Conservation (phyloP, 768 basidiomycete species). For the Tylopilus plumbeoviolaceoides region DNA sequence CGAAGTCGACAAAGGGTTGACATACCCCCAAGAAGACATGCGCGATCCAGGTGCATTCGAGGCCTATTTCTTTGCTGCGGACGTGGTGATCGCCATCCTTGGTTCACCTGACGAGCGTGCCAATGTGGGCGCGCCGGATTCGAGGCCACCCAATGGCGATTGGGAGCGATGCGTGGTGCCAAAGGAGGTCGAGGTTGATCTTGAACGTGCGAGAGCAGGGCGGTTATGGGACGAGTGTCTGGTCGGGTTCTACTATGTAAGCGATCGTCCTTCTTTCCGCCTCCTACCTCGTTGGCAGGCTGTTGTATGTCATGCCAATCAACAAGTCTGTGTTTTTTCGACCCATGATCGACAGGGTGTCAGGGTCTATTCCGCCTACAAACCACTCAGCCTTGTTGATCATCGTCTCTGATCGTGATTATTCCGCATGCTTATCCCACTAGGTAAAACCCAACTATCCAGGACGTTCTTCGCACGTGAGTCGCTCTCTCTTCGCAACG, state of each 20-base stretch:
- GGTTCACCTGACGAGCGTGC: background rate
- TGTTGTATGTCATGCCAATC: background rate
- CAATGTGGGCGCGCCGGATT: too few species aligned
- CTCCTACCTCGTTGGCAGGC: background rate
- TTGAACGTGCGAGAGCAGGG: conserved; percentile 45
- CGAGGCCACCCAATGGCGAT: background rate
- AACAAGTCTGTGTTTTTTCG: background rate
- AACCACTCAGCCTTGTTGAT: background rate
- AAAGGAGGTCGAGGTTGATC: conserved; percentile 20
- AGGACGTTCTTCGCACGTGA: conserved; percentile 82
- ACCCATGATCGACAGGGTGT: background rate
- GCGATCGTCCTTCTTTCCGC: conserved; percentile 19
- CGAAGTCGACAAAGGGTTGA: conserved; percentile 70
- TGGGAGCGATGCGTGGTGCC: conserved; percentile 2
- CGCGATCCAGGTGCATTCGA: conserved; percentile 54
- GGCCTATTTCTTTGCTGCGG: conserved; percentile 73
- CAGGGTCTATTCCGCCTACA: background rate
- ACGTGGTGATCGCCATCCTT: conserved; percentile 66
- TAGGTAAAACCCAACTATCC: conserved; percentile 88
- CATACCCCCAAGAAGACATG: conserved; percentile 81
- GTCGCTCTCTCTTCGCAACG: conserved; percentile 27
- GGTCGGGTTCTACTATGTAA: conserved; percentile 76
- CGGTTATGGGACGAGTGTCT: conserved; percentile 66
- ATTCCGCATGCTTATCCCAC: background rate
- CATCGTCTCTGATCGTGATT: conserved; percentile 1